These are phyloP conservation scores for Lepiota brunneoincarnata DNA, from an alignment of 768 basidiomycete genomes.

Conservation along the genomic window DNA sequence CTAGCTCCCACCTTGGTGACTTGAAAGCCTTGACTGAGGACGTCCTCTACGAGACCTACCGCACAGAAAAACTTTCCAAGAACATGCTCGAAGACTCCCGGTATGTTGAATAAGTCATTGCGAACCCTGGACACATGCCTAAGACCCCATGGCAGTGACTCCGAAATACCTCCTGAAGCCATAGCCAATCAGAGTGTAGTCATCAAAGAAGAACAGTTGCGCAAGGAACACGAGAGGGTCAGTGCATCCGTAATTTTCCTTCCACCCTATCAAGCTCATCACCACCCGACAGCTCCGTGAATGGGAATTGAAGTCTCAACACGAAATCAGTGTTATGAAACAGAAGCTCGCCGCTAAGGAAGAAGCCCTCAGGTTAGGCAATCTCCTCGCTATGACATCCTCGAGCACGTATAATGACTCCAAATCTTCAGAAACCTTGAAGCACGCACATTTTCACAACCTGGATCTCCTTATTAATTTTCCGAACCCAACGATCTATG, in stretches of 20 bases:
- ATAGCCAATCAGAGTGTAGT: conserved; percentile 82
- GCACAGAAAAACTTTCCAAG: conserved; percentile 84
- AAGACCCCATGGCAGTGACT: conserved; percentile 38
- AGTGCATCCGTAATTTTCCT: conserved; percentile 4
- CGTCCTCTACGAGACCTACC: conserved; percentile 82
- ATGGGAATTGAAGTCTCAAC: conserved; percentile 80
- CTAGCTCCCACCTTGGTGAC: conserved; percentile 78
- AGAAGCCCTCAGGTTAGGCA: conserved; percentile 63
- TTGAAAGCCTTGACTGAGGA: conserved; percentile 84
- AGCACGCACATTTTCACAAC: conserved; percentile 9
- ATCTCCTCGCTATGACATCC: not conserved
- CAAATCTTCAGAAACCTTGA: conserved; percentile 13
- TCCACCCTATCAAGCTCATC: not conserved
- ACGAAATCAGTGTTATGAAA: conserved; percentile 85
- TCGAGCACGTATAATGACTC: not conserved
- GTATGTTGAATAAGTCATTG: conserved; percentile 23
- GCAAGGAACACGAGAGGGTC: conserved; percentile 84
- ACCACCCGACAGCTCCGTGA: conserved; percentile 60
- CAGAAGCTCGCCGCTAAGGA: conserved; percentile 88
- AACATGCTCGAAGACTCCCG: conserved; percentile 59
- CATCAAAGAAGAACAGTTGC: conserved; percentile 88
- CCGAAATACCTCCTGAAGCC: conserved; percentile 81
- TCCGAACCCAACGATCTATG: no score
- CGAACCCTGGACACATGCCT: not conserved
- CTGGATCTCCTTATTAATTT: conserved; percentile 8